Evolutionary conservation across 2,329 filamentous ascomycete species (phyloP), one percentile per base, ranked within the genome.

Genomic region (Microcyclosporella mali): DNA sequence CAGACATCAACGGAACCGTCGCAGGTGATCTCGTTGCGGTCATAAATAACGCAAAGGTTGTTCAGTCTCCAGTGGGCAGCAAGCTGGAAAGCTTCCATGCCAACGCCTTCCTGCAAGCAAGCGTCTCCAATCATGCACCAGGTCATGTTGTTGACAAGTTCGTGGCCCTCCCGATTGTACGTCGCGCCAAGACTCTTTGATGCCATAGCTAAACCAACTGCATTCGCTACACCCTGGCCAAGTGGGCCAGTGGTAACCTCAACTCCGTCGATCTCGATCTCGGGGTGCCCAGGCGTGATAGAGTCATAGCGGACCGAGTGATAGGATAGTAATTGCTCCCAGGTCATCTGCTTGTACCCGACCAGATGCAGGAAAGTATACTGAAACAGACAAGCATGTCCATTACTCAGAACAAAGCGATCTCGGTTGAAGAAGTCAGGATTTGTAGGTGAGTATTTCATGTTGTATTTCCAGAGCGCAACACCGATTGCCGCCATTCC

Each of bases 401-500:
- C 78, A 50, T 81, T 82, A 16, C 77, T 81, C 9, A 82, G 66
- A 6, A 82, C 73, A 52, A 82, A 81, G 16, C 77, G 71, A 51
- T 82, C 78, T 28, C 78, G 68, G 58, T 82, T 79, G 66, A 81
- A 80, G 58, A 66, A 82, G 32, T 68, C 56, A 7, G 74, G 72
- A 31, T 72, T 71, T n/a, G 64, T 62, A 0, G 78, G 78, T 2
- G 74, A 70, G 54, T 79, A 82, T 34, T 68, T 67, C 79, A 82
- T 82, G 4, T 68, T 67, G 55, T 82, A 79, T 52, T 79, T 81
- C 70, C 73, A 82, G 2, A 81, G 58, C 0, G 77, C 73, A 16
- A 81, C 66, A 8, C 78, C 78, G 41, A 82, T 81, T 3, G 74
- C 77, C 16, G 76, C 77, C 66, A 81, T 80, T 29, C 77, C 75